Evolutionary conservation across 1,284 basidiomycete species (phyloP), one percentile per base, ranked within the genome.

Genomic region (Lignosus rhinocerotis): DNA sequence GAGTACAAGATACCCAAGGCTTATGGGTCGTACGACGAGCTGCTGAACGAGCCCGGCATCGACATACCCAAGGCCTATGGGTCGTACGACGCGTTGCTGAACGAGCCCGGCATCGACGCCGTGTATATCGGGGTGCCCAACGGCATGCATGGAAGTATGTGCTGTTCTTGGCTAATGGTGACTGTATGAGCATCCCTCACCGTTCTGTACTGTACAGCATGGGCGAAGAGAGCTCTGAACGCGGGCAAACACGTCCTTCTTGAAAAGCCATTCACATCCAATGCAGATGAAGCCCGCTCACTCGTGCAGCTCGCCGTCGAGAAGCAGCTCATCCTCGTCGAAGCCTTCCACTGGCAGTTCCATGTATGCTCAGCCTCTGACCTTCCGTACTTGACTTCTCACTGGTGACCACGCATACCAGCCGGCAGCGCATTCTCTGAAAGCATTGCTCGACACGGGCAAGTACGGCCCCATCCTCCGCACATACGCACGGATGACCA

Each of bases 171-270:
- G 31, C 17, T 34, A 4, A 25, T 25, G 25, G 25, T 25, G 14
- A n/a, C 17, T 56, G 21, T 59, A 81, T 79, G 7, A 71, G 90
- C 30, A 86, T 90, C 67, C 86, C 79, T 62, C 86, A 89, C 63
- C 14, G 16, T 3, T 3, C 4, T 21, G 12, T 17, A 6, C 6
- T 16, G n/a, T 6, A 7, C 12, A 63, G 61, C 51, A 11, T 91
- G 87, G 88, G 87, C 88, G 0, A 85, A 87, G 81, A 90, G 88
- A 65, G 86, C 86, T 7, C 78, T 92, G 30, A 72, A 75, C 10
- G 83, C 85, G 0, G 86, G 87, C 3, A 90, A 92, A 69, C 88
- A 90, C 64, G 88, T 92, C 17, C 72, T 91, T 2, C 74, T 88
- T 6, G 90, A 91, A 69, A 90, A 90, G 67, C 89, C 88, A 0